phyloP scores from a whole-genome alignment of 257 asterid species.

The Haberlea rhodopensis region DNA sequence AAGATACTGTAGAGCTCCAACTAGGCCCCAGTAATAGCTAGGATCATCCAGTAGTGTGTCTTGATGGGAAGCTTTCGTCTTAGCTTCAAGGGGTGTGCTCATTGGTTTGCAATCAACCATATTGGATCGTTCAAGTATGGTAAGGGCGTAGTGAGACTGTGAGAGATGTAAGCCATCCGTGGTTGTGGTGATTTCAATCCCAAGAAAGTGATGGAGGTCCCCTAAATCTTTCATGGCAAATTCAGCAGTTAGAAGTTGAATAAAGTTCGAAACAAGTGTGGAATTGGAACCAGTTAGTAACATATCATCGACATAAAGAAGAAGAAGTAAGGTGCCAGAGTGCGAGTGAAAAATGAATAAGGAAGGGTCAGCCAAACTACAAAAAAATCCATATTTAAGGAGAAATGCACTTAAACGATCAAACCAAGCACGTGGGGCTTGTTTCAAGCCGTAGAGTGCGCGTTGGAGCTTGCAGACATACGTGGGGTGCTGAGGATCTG shows the following conservation, averaged over 20 bases:
- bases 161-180: not conserved
- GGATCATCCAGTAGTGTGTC: not conserved
- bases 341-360: not conserved
- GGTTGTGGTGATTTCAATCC: not conserved
- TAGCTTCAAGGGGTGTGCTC: not conserved
- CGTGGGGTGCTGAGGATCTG: not conserved
- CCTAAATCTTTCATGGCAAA: conserved; percentile 6
- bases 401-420: not conserved
- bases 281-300: not conserved
- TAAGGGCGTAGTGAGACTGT: too few relatives aligned
- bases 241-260: not conserved
- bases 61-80: not conserved
- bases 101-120: not conserved
- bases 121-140: not conserved
- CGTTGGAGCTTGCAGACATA: not conserved
- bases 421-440: conserved; percentile 17
- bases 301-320: too few relatives aligned
- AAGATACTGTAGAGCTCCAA: not conserved
- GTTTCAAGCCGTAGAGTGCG: too few relatives aligned
- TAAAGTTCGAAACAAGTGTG: not conserved
- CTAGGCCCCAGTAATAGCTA: not conserved
- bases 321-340: too few relatives aligned
- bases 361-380: conserved; percentile 5
- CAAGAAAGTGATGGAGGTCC: not conserved
- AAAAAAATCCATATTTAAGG: not conserved